Base-by-base conservation (phyloP, 2,329 filamentous ascomycete species). In the Nothophaeocryptopus gaeumannii region DNA sequence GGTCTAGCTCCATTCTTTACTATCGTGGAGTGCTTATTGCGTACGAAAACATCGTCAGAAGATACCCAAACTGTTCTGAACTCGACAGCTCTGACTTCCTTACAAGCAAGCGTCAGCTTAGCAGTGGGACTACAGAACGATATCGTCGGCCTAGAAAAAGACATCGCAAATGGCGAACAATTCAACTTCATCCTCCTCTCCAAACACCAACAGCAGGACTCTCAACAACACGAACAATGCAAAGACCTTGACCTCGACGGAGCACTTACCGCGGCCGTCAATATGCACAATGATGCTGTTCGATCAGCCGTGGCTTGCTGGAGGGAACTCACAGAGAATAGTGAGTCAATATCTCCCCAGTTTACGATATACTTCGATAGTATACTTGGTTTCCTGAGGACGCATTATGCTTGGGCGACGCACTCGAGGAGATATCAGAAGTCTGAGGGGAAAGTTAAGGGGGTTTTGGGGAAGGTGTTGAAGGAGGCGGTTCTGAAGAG, bases 61-160 rank as follows among this genome's bases (percentile, higher is more conserved):
- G 20, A 26, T 3, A 7, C 4, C 7, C 20, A 26, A 7, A 26
- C 20, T 26, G 4, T 10, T 8, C 16, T 16, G 14, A 40, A 16
- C 37, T 30, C 13, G 42, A 34, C 26, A 13, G 12, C 13, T 31
- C 11, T 26, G 26, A 16, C 13, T n/a, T 26, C 14, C 3, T 16
- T 56, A 2, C 31, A 45, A 32, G 33, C 26, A n/a, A 35, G 40
- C 20, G 50, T 56, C 32, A 40, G 15, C 4, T 20, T 50, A 5
- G 42, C 47, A 5, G 50, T 56, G 14, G 43, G 38, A 12, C 39
- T 56, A n/a, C 50, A 54, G 39, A 53, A 54, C 33, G 50, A 56
- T 30, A 39, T 56, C 26, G 38, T 56, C 14, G 53, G 53, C 1
- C 26, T 53, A 9, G 37, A 47, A 38, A 53, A 47, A 35, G 53